Conservation (phyloP, 805 yeast species). For the Ogataea methanolica region DNA sequence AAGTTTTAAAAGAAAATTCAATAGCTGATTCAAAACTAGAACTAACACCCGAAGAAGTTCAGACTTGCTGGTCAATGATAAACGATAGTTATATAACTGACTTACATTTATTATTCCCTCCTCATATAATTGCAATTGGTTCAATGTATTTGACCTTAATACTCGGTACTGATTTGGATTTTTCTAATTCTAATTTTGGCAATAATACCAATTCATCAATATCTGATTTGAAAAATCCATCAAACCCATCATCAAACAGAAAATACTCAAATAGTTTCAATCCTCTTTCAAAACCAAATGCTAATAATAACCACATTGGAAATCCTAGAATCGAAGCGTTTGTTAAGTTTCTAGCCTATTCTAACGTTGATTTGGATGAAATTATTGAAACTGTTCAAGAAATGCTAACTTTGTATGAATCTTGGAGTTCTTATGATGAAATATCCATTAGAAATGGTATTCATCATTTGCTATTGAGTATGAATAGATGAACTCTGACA, state of each 20-base stretch:
- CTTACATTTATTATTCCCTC: conserved; percentile 76
- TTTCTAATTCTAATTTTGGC: conserved; percentile 2
- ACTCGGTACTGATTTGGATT: conserved; percentile 36
- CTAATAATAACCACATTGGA: neutral
- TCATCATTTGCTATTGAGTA: conserved; percentile 30
- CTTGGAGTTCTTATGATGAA: conserved; percentile 86
- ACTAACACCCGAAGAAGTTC: conserved; percentile 63
- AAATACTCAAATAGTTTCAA: too few relatives aligned
- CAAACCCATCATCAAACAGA: too few relatives aligned
- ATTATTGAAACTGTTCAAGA: conserved; percentile 83
- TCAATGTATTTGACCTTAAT: conserved; percentile 77
- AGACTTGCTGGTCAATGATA: conserved; percentile 82
- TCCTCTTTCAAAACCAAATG: too few relatives aligned
- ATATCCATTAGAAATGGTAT: conserved; percentile 45
- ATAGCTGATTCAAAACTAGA: conserved; percentile 10
- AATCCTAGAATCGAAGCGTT: conserved; percentile 48
- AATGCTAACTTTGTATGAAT: conserved; percentile 70
- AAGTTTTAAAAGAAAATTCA: conserved; percentile 33
- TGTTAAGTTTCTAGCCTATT: conserved; percentile 63
- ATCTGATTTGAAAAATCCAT: neutral
- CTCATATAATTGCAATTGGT: conserved; percentile 81
- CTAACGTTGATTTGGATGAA: conserved; percentile 73
- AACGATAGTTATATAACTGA: conserved; percentile 91
- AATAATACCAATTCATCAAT: neutral
- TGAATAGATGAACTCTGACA: conserved; percentile 12